These are phyloP conservation scores for Tephrocybe sp. DNA, from an alignment of 768 basidiomycete genomes.

Conservation along the genomic window DNA sequence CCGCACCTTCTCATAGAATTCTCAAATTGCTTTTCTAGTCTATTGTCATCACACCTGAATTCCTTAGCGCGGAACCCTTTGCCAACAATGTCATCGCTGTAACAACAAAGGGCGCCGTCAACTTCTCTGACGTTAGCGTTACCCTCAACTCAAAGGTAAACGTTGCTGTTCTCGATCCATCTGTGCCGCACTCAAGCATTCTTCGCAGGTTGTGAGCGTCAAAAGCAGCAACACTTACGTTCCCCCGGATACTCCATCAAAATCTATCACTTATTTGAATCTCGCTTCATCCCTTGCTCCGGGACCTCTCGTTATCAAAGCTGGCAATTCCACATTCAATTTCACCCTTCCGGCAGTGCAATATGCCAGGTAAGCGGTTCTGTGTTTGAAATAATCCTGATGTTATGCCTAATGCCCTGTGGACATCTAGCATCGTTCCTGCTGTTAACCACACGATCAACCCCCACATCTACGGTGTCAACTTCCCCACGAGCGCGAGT, in stretches of 20 bases:
- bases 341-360: conserved; percentile 42
- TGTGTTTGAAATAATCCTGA: too few species aligned
- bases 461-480: conserved; percentile 51
- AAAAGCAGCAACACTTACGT: conserved; percentile 33
- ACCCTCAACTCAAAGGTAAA: conserved; percentile 38
- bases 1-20: background rate
- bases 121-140: conserved; percentile 37
- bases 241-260: conserved; percentile 45
- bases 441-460: conserved; percentile 37
- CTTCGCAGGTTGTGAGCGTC: conserved; percentile 30
- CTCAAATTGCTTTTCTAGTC: conserved; percentile 21
- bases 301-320: conserved; percentile 41
- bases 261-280: conserved; percentile 47
- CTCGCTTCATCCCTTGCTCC: conserved; percentile 35
- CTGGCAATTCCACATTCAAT: conserved; percentile 37
- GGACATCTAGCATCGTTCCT: conserved; percentile 31
- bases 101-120: conserved; percentile 45
- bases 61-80: conserved; percentile 52
- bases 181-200: background rate
- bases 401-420: too few species aligned
- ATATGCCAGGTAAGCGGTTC: conserved; percentile 39
- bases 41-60: conserved; percentile 43
- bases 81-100: conserved; percentile 46
- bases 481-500: conserved; percentile 45
- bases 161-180: background rate